Evolutionary conservation across 495 filamentous ascomycete genomes (phyloP).

Genomic region (Neurospora tetrasperma): DNA sequence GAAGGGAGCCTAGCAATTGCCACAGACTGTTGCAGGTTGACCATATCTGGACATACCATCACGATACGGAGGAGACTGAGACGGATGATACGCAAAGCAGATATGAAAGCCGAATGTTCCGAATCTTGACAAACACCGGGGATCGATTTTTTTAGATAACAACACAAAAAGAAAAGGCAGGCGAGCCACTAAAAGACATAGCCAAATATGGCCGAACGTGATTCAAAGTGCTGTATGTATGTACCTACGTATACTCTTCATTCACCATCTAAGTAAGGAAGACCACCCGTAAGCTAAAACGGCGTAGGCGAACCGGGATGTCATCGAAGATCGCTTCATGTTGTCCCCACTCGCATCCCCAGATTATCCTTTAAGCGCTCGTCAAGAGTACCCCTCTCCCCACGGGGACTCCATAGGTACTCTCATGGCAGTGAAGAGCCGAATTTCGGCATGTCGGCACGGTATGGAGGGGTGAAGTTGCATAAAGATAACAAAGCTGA

Average conservation of each 20-base stretch:
- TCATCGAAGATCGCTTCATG: not conserved
- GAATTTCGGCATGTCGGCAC: conserved; percentile 11
- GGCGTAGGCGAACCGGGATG: not conserved
- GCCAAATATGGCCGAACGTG: not conserved
- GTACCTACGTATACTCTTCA: not conserved
- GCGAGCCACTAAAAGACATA: not conserved
- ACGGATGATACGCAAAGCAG: not conserved
- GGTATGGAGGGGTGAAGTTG: not conserved
- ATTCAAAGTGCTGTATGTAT: not conserved
- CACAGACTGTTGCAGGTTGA: not conserved
- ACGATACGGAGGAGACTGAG: not conserved
- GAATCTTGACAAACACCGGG: not conserved
- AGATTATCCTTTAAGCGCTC: not conserved
- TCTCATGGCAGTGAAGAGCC: conserved; percentile 14
- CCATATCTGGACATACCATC: no score
- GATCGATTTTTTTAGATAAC: not conserved
- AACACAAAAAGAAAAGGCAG: not conserved
- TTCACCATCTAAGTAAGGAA: not conserved
- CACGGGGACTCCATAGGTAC: not conserved
- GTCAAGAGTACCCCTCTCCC: no score
- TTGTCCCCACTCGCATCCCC: not conserved
- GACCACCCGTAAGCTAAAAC: not conserved
- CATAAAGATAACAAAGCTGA: not conserved
- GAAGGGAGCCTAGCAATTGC: not conserved
- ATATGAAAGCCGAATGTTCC: not conserved